phyloP scores from a whole-genome alignment of 352 stramenopile species.

The Phytophthora citrophthora region DNA sequence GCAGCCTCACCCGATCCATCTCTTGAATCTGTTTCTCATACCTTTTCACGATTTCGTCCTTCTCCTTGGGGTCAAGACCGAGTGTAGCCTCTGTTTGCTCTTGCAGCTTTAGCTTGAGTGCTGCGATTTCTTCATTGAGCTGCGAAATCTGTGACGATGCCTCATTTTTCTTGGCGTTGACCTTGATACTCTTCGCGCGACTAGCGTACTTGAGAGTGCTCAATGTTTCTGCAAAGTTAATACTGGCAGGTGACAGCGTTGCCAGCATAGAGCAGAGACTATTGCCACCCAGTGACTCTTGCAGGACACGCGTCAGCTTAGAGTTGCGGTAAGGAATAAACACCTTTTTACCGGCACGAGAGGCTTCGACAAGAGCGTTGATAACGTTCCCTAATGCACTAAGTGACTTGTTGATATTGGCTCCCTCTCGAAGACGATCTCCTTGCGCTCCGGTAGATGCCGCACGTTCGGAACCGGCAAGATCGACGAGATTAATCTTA shows the following conservation, averaged over 20 bases:
- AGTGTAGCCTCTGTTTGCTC: conserved; percentile 74
- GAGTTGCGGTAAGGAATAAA: conserved; percentile 95
- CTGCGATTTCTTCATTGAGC: conserved; percentile 90
- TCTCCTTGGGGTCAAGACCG: conserved; percentile 82
- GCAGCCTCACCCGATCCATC: conserved; percentile 82
- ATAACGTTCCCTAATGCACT: conserved; percentile 95
- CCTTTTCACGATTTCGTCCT: conserved; percentile 87
- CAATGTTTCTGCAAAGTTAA: conserved; percentile 95
- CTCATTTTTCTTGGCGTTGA: conserved; percentile 94
- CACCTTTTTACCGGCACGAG: conserved; percentile 81
- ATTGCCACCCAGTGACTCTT: conserved; percentile 94
- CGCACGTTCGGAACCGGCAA: conserved; percentile 92
- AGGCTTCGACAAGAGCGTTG: conserved; percentile 90
- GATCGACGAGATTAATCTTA: conserved; percentile 96
- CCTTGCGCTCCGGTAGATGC: conserved; percentile 92
- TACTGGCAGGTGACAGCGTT: conserved; percentile 93
- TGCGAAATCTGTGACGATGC: conserved; percentile 90
- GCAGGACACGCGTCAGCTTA: conserved; percentile 93
- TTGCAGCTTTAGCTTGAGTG: conserved; percentile 86
- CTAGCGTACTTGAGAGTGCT: conserved; percentile 96
- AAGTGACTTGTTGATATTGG: conserved; percentile 95
- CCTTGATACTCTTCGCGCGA: conserved; percentile 95
- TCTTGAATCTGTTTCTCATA: conserved; percentile 92
- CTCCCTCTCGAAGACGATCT: conserved; percentile 92
- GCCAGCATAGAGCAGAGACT: conserved; percentile 96